Evolutionary conservation across 2,329 filamentous ascomycete species (phyloP), one percentile per base, ranked within the genome.

Genomic region (Colletotrichum simmondsii): DNA sequence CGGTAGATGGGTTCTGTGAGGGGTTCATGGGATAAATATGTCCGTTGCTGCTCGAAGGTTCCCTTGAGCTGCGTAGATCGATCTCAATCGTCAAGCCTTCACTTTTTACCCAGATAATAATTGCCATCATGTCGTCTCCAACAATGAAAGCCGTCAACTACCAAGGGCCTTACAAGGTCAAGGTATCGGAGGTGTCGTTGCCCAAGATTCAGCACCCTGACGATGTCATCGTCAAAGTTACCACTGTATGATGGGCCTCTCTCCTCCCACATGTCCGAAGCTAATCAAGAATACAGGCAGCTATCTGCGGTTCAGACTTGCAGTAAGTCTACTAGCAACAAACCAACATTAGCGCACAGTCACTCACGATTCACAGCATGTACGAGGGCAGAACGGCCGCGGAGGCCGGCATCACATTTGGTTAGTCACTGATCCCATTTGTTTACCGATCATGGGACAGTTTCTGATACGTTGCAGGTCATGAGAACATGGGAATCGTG

Each of bases 351-450:
- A 0, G 74, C 65, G 46, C 73, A 75, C 64, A 52, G 5, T 79
- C 83, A 72, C 75, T 72, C 24, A 72, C 6, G 5, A 24, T 52
- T 16, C 84, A 71, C 80, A 90, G 81, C 79, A 91, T 91, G 89
- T 93, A 93, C 72, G 89, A 92, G 79, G 91, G 91, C 2, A 82
- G 91, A 65, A 92, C 90, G 0, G 90, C 90, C 6, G 91, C 91
- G 4, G 84, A 92, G 77, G 80, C 86, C 1, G 91, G 91, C 3
- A 85, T 92, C 37, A 90, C 90, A 1, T 92, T 92, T 75, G 87
- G 85, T 86, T 78, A 24, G 78, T 16, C 37, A 42, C 37, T 19
- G 16, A 8, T 19, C 19, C 7, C 14, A 42, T 16, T 16, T 4
- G 1, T 42, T 16, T 2, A 19, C 14, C 7, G 14, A 42, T 14